Percentiles rank a stretch among this genome's conserved stretches.
Conservation (phyloP, 1,139 yeast genomes). For the Entelexis paramagnoliae region DNA sequence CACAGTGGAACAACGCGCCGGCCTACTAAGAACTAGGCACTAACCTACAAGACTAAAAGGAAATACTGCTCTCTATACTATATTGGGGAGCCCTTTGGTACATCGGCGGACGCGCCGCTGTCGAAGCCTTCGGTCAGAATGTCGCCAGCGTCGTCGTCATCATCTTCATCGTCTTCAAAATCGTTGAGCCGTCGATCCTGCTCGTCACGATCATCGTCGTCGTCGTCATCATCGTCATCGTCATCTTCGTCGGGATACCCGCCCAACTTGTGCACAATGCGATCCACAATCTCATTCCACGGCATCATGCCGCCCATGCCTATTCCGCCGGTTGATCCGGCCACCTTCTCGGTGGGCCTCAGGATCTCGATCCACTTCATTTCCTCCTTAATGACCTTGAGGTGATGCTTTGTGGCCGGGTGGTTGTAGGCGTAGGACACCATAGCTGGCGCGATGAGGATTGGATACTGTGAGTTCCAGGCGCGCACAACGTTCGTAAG, state of each 20-base stretch:
- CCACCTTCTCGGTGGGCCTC: conserved; percentile 86
- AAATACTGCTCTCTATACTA: not conserved
- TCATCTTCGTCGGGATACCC: conserved; percentile 86
- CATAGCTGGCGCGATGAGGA: conserved; percentile 88
- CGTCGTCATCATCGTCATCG: conserved; percentile 64
- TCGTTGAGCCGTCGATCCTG: not conserved
- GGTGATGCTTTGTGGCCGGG: conserved; percentile 73
- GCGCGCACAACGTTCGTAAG: conserved; percentile 82
- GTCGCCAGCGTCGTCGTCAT: conserved; percentile 18
- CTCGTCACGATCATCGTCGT: conserved; percentile 34
- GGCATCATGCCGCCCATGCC: conserved; percentile 98
- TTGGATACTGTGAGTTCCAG: conserved; percentile 84
- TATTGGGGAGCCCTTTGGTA: conserved; percentile 15
- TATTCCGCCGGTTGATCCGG: conserved; percentile 86
- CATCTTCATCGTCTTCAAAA: conserved; percentile 17
- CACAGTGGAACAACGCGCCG: too few species aligned
- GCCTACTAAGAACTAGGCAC: not conserved
- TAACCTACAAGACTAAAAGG: not conserved
- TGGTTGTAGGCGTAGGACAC: conserved; percentile 83
- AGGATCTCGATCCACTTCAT: conserved; percentile 87
- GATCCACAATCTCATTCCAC: conserved; percentile 85
- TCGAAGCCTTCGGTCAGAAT: conserved; percentile 14
- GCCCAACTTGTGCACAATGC: conserved; percentile 69
- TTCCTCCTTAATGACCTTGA: conserved; percentile 63
- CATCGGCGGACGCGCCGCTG: not conserved